phyloP scores from a whole-genome alignment of 371 early-diverging fungal species.

The Capniomyces stellatus region DNA sequence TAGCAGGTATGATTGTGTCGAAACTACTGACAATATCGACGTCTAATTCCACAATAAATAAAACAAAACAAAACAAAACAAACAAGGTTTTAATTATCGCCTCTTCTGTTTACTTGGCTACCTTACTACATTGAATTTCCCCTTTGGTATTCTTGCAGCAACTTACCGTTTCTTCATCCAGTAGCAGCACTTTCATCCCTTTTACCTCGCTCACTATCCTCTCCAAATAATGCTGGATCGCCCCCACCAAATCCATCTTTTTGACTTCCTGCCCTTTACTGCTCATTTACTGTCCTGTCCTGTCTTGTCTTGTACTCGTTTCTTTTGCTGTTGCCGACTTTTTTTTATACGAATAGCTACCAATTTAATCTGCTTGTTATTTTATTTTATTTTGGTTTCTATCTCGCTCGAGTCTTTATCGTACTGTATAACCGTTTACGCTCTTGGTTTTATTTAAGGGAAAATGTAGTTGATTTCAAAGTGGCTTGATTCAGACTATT shows the following conservation, averaged over 20 bases:
- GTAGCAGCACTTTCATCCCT: constrained; percentile 91
- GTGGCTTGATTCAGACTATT: no score
- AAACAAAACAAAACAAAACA: no score
- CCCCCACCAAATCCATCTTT: constrained; percentile 54
- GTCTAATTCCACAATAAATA: constrained; percentile 45
- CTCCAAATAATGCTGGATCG: constrained; percentile 71
- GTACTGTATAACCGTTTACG: no score
- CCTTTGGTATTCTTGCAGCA: not conserved
- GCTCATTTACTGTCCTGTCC: not conserved
- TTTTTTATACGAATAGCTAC: not conserved
- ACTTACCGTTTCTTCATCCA: constrained; percentile 81
- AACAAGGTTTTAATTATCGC: not conserved
- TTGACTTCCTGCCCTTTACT: not conserved
- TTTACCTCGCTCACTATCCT: constrained; percentile 75
- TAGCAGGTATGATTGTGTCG: constrained; percentile 77
- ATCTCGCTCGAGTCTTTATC: no score
- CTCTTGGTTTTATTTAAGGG: no score
- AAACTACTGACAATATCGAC: constrained; percentile 71
- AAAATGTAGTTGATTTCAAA: no score
- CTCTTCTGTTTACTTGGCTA: not conserved
- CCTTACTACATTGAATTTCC: not conserved
- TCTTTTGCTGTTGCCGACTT: not conserved
- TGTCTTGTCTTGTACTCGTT: not conserved
- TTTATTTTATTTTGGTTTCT: no score
- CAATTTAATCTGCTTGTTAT: not conserved